These are phyloP conservation scores for Haplosporangium sp. DNA, from an alignment of 371 early-diverging fungal genomes.

Conservation along the genomic window DNA sequence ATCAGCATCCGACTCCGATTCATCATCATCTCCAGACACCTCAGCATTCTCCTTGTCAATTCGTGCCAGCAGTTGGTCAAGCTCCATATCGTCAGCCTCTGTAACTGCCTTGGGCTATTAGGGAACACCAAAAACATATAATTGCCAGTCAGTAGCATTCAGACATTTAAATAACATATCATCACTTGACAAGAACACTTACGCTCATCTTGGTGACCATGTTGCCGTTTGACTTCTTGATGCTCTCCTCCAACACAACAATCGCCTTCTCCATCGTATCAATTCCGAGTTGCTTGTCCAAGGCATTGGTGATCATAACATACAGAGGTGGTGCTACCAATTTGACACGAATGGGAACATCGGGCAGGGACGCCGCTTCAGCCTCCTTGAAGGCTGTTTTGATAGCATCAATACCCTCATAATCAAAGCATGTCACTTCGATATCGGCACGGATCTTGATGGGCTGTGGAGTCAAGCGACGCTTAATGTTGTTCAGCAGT, in stretches of 20 bases:
- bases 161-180: neutral
- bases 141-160: neutral
- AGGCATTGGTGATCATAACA: slow-evolving; percentile 90
- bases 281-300: slow-evolving; percentile 91
- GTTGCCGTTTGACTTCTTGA: slow-evolving; percentile 79
- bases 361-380: slow-evolving; percentile 85
- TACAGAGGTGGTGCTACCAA: slow-evolving; percentile 96
- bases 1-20: slow-evolving; percentile 73
- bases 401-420: slow-evolving; percentile 97
- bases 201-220: slow-evolving; percentile 90
- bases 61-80: slow-evolving; percentile 90
- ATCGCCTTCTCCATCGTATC: slow-evolving; percentile 92
- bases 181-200: slow-evolving; percentile 11
- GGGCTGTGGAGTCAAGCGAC: slow-evolving; percentile 95
- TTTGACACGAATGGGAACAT: slow-evolving; percentile 81
- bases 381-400: slow-evolving; percentile 93
- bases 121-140: slow-evolving; percentile 4
- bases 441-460: slow-evolving; percentile 98
- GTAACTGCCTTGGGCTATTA: slow-evolving; percentile 76
- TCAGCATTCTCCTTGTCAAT: slow-evolving; percentile 95
- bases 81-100: slow-evolving; percentile 94
- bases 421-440: slow-evolving; percentile 96
- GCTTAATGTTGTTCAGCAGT: slow-evolving; percentile 86
- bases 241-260: slow-evolving; percentile 81
- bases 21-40: slow-evolving; percentile 92